phyloP scores from a whole-genome alignment of 192 early-diverging fungal species.

The Gamsiella multidivaricata region DNA sequence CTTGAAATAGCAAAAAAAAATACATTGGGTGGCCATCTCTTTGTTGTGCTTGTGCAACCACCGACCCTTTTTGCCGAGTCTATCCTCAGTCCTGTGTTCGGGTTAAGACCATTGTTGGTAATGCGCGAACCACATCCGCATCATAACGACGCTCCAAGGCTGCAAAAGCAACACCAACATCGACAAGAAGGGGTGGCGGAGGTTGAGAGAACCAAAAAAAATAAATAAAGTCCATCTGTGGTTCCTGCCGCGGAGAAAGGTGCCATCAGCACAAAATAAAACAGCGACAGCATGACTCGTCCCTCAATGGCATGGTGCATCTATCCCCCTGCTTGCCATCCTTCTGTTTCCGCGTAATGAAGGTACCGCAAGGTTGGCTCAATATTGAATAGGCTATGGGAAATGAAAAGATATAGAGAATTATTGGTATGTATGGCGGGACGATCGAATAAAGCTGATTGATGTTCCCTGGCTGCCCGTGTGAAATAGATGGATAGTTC shows the following conservation, averaged over 20 bases:
- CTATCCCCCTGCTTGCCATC: no score
- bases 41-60: slow-evolving; percentile 19
- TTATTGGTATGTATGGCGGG: not conserved
- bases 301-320: not conserved
- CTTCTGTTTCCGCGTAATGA: no score
- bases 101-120: slow-evolving; percentile 5
- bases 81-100: slow-evolving; percentile 4
- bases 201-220: no score
- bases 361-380: no score
- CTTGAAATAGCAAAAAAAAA: slow-evolving; percentile 7
- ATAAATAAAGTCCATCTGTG: not conserved
- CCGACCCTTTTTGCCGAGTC: not conserved
- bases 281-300: not conserved
- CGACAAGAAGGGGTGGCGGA: not conserved
- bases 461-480: slow-evolving; percentile 12
- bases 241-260: not conserved
- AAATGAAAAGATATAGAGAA: no score
- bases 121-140: slow-evolving; percentile 23
- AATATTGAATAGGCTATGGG: no score
- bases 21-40: slow-evolving; percentile 7
- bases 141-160: not conserved
- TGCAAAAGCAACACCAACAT: not conserved
- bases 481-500: not conserved
- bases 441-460: not conserved
- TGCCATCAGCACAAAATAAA: not conserved